A percentile compares a stretch with the other conserved stretches of the same genome.
These are phyloP conservation scores for Suillus fuscotomentosus DNA, from an alignment of 768 basidiomycete genomes.

Conservation along the genomic window DNA sequence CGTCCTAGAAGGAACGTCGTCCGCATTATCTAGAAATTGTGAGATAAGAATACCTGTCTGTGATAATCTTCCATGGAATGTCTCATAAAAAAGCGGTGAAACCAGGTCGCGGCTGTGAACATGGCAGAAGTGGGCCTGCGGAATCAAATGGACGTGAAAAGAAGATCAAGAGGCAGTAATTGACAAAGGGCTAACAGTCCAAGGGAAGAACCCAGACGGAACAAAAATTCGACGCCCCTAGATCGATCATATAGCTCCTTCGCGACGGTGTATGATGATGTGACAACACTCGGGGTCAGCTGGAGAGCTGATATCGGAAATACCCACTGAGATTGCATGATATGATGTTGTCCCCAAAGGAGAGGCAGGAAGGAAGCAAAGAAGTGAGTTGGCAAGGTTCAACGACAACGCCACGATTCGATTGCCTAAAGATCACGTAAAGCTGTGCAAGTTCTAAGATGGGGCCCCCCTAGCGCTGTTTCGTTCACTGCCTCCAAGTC, in stretches of 20 bases:
- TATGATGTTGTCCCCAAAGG: slow-evolving; percentile 13
- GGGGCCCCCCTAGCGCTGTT: not conserved
- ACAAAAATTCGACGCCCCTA: slow-evolving; percentile 83
- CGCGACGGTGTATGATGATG: slow-evolving; percentile 46
- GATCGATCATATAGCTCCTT: slow-evolving; percentile 78
- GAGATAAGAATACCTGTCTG: slow-evolving; percentile 50
- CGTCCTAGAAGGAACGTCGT: slow-evolving; percentile 48
- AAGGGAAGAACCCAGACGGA: slow-evolving; percentile 76
- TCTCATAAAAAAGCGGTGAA: slow-evolving; percentile 90
- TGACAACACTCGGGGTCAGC: slow-evolving; percentile 54
- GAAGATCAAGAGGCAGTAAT: slow-evolving; percentile 11
- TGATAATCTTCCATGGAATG: slow-evolving; percentile 81
- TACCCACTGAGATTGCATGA: slow-evolving; percentile 58
- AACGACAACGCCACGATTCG: not conserved
- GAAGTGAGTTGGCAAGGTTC: not conserved
- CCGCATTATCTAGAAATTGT: slow-evolving; percentile 6
- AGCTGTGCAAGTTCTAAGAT: slow-evolving; percentile 8
- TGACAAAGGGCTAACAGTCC: slow-evolving; percentile 55
- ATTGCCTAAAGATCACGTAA: slow-evolving; percentile 7
- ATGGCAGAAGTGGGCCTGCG: slow-evolving; percentile 75
- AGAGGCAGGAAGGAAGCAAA: not conserved
- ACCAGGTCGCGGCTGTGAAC: slow-evolving; percentile 88
- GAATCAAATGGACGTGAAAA: slow-evolving; percentile 13
- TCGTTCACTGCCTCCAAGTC: not conserved
- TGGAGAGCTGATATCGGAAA: slow-evolving; percentile 61